phyloP scores from a whole-genome alignment of 805 yeast genomes.

The Monosporozyma aquatica region DNA sequence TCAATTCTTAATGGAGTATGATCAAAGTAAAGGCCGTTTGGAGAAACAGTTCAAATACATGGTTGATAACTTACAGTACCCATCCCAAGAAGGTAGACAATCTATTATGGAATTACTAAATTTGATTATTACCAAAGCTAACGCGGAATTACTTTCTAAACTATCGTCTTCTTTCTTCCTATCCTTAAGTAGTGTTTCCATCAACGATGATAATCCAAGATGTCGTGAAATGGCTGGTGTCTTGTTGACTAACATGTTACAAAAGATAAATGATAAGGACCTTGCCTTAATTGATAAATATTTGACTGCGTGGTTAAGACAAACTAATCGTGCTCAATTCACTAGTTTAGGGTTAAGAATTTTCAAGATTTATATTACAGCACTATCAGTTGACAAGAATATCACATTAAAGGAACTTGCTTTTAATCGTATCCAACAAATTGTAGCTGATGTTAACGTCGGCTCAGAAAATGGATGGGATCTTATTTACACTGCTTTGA shows the following conservation, averaged over 20 bases:
- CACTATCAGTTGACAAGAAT: slow-evolving; percentile 37
- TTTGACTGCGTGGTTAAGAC: slow-evolving; percentile 54
- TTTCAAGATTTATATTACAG: slow-evolving; percentile 50
- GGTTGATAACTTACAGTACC: slow-evolving; percentile 73
- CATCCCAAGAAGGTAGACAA: slow-evolving; percentile 76
- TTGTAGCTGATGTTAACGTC: slow-evolving; percentile 30
- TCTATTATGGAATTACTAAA: slow-evolving; percentile 85
- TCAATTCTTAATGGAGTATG: slow-evolving; percentile 86
- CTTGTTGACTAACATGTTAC: slow-evolving; percentile 47
- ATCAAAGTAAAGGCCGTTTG: slow-evolving; percentile 79
- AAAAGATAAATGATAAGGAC: slow-evolving; percentile 36
- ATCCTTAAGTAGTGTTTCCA: slow-evolving; percentile 65
- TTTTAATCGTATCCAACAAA: slow-evolving; percentile 28
- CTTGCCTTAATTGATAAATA: slow-evolving; percentile 30
- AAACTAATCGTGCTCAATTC: slow-evolving; percentile 42
- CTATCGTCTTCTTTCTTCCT: slow-evolving; percentile 73
- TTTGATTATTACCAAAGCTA: slow-evolving; percentile 56
- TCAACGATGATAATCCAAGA: slow-evolving; percentile 65
- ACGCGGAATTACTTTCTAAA: slow-evolving; percentile 47
- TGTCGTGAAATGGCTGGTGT: slow-evolving; percentile 80
- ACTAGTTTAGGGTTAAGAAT: slow-evolving; percentile 67
- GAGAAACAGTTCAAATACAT: slow-evolving; percentile 76
- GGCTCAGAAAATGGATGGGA: slow-evolving; percentile 63
- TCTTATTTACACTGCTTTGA: slow-evolving; percentile 56
- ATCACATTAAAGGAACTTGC: slow-evolving; percentile 36